A percentile compares a stretch with the other conserved stretches of the same genome.
These are phyloP conservation scores for Adiantum capillusveneris DNA, from an alignment of 75 land plant species.

Conservation along the genomic window DNA sequence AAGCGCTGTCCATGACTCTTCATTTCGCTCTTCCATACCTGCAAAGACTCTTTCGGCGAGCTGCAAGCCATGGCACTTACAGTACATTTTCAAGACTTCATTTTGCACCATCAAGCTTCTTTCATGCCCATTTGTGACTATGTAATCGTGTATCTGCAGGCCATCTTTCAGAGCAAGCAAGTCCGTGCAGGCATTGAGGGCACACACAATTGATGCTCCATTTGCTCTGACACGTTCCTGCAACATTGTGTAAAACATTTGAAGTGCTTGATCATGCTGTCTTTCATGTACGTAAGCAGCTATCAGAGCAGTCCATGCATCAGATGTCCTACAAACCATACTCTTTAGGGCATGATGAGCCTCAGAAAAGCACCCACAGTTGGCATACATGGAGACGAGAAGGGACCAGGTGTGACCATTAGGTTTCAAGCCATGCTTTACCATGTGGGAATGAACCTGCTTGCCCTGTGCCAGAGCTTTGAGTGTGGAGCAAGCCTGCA, in stretches of 20 bases:
- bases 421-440: slow-evolving; percentile 22
- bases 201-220: slow-evolving; percentile 29
- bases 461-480: slow-evolving; percentile 25
- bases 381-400: slow-evolving; percentile 40
- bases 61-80: slow-evolving; percentile 33
- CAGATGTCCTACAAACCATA: slow-evolving; percentile 3
- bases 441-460: slow-evolving; percentile 29
- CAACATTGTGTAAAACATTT: not conserved
- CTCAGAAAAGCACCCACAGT: slow-evolving; percentile 29
- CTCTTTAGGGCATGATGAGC: slow-evolving; percentile 38
- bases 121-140: slow-evolving; percentile 20
- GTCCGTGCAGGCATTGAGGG: slow-evolving; percentile 39
- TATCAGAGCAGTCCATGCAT: slow-evolving; percentile 14
- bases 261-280: not conserved
- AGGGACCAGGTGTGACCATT: slow-evolving; percentile 19
- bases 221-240: slow-evolving; percentile 20
- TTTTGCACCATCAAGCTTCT: slow-evolving; percentile 19
- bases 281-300: slow-evolving; percentile 4
- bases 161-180: slow-evolving; percentile 12
- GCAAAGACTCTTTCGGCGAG: slow-evolving; percentile 21
- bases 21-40: slow-evolving; percentile 20
- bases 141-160: slow-evolving; percentile 23
- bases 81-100: slow-evolving; percentile 35
- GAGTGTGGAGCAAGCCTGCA: slow-evolving; percentile 5
- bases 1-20: slow-evolving; percentile 38